Base-by-base conservation (phyloP, 768 basidiomycete species). In the Lentinus brumalis region DNA sequence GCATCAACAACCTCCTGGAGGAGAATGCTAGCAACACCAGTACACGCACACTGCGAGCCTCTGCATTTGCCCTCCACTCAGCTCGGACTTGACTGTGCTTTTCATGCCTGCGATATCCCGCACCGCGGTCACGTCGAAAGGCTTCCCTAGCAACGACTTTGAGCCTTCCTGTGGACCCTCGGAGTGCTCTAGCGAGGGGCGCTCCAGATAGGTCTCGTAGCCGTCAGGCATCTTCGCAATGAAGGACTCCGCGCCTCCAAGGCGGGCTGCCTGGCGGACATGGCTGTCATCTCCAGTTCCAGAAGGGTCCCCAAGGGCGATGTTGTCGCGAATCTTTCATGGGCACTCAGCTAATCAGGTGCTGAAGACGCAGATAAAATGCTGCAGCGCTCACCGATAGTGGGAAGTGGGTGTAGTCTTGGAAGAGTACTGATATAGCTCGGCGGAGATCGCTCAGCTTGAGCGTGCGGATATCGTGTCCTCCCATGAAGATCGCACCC, bases 341-440 rank as follows among this genome's bases (percentile, higher is more conserved):
- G 31, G 39, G 51, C 56, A 21, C 41, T 38, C 50, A 15, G 8
- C 5, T 31, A 16, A n/a, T n/a, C 32, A 7, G 10, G 32, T 35
- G 32, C 30, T 44, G 21, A 41, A 29, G 8, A 60, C 11, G 8
- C 8, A 1, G 41, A 18, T 6, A 12, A 46, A 75, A 9, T n/a
- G n/a, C n/a, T n/a, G 60, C 40, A 16, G 7, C 50, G 26, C 10
- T 21, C 60, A 88, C 89, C 18, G 89, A 87, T 45, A 92, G 74
- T 0, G 89, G 90, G 67, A 92, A 91, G 63, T 85, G 78, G 0
- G 87, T 89, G 66, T 88, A 91, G 69, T 92, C 90, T 69, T 92
- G 90, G 73, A 91, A 91, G 15, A 92, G 79, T n/a, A 86, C 86
- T 1, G 88, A 84, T 21, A 83, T 83, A 1, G 84, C 80, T 16